Evolutionary conservation across 805 yeast species (phyloP).

Genomic region (Sugiyamaella marilandica): DNA sequence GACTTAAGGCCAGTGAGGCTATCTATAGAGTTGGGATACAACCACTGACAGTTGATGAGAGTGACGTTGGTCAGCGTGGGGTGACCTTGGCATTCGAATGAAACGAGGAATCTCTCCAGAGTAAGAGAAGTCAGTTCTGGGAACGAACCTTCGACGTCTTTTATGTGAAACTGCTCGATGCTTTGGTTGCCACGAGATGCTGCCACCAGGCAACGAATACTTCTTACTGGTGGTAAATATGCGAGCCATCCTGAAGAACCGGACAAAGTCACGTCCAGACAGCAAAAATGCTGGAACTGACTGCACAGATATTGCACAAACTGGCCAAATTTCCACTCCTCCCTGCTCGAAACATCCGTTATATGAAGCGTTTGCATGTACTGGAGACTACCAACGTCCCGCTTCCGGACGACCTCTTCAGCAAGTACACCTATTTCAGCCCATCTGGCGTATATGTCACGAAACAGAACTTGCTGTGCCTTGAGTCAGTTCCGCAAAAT

Average conservation of each 20-base stretch:
- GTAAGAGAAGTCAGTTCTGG: neutral
- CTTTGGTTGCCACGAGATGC: neutral
- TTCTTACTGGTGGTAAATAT: neutral
- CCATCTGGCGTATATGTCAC: slow-evolving; percentile 1
- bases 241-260: slow-evolving; percentile 10
- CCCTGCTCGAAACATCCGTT: neutral
- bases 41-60: slow-evolving; percentile 8
- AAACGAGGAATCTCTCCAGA: neutral
- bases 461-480: slow-evolving; percentile 1
- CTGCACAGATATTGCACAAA: neutral
- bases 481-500: neutral
- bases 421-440: neutral
- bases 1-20: neutral
- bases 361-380: neutral
- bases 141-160: neutral
- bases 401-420: neutral
- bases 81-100: slow-evolving; percentile 2
- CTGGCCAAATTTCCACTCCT: neutral
- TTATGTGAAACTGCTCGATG: neutral
- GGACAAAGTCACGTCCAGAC: neutral
- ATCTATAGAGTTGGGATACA: slow-evolving; percentile 9
- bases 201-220: neutral
- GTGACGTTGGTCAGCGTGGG: neutral
- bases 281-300: neutral
- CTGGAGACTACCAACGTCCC: neutral